These are phyloP conservation scores for Canna indica DNA, from an alignment of 176 grass and related monocot species.

Conservation along the genomic window DNA sequence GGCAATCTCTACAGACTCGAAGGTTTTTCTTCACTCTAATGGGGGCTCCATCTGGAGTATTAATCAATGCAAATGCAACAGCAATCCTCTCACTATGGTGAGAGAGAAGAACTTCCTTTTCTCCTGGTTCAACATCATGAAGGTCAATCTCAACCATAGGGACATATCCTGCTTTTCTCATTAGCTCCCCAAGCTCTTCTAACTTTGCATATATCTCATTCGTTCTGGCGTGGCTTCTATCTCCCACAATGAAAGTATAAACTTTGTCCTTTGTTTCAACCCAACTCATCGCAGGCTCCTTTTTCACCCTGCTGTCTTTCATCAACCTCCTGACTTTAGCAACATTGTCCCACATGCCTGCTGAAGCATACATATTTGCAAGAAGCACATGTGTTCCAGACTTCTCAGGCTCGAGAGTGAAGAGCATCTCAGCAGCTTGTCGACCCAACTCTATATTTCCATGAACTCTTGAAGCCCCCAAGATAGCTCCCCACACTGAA, in stretches of 20 bases:
- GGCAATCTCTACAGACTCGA: conserved; percentile 8
- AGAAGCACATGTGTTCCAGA: conserved; percentile 72
- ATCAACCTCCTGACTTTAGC: conserved; percentile 62
- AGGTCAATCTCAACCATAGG: conserved; percentile 56
- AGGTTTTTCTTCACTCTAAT: conserved; percentile 16
- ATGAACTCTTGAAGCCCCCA: conserved; percentile 62
- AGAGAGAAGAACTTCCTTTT: conserved; percentile 46
- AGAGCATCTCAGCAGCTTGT: conserved; percentile 61
- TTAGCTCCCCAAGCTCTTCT: conserved; percentile 60
- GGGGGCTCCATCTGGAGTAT: conserved; percentile 3
- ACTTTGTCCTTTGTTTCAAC: conserved; percentile 76
- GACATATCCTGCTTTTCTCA: conserved; percentile 68
- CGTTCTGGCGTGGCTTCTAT: conserved; percentile 51
- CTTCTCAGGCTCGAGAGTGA: conserved; percentile 67
- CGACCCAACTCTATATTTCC: conserved; percentile 45
- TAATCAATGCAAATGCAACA: conserved; percentile 13
- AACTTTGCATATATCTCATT: conserved; percentile 75
- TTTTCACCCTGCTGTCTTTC: conserved; percentile 51
- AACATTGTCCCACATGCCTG: conserved; percentile 58
- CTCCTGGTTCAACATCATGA: conserved; percentile 47
- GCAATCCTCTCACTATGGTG: conserved; percentile 15
- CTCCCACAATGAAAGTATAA: conserved; percentile 75
- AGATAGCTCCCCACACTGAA: conserved; percentile 60
- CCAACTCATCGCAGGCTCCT: conserved; percentile 88
- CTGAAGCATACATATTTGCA: conserved; percentile 66